These are phyloP conservation scores for Capsella rubella DNA, from an alignment of 441 rosid genomes.

Conservation along the genomic window DNA sequence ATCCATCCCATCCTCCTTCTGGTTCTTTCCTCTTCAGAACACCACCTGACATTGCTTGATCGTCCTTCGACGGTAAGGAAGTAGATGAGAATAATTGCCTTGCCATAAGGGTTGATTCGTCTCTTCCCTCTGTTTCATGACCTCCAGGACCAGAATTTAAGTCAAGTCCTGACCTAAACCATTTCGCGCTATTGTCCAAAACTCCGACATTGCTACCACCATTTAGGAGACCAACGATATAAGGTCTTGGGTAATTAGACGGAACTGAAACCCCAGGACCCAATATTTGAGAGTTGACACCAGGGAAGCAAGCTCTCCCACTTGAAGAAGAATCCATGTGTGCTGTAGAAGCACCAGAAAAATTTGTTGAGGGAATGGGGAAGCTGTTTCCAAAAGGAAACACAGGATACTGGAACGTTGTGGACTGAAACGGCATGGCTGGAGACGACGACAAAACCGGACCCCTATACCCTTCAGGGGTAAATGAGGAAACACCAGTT, in stretches of 20 bases:
- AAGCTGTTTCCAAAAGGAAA: constrained; percentile 56
- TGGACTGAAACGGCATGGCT: constrained; percentile 54
- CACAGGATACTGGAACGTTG: constrained; percentile 61
- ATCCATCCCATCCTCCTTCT: constrained; percentile 82
- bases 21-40: constrained; percentile 73
- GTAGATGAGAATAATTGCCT: constrained; percentile 51
- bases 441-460: constrained; percentile 66
- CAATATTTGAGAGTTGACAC: constrained; percentile 57
- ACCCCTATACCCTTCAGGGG: constrained; percentile 55
- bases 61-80: constrained; percentile 56
- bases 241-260: constrained; percentile 57
- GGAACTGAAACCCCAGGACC: constrained; percentile 59
- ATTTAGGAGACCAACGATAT: constrained; percentile 57
- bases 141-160: constrained; percentile 69
- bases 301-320: constrained; percentile 57
- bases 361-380: constrained; percentile 55
- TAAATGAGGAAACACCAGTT: constrained; percentile 53
- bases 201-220: constrained; percentile 48
- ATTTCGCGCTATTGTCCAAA: constrained; percentile 51
- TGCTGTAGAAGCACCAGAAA: constrained; percentile 58
- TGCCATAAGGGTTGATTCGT: constrained; percentile 49
- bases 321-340: constrained; percentile 61
- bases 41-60: constrained; percentile 62
- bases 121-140: constrained; percentile 58
- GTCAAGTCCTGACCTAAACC: constrained; percentile 62